Conservation (phyloP, 257 asterid genomes). For the Marsdenia floribunda region DNA sequence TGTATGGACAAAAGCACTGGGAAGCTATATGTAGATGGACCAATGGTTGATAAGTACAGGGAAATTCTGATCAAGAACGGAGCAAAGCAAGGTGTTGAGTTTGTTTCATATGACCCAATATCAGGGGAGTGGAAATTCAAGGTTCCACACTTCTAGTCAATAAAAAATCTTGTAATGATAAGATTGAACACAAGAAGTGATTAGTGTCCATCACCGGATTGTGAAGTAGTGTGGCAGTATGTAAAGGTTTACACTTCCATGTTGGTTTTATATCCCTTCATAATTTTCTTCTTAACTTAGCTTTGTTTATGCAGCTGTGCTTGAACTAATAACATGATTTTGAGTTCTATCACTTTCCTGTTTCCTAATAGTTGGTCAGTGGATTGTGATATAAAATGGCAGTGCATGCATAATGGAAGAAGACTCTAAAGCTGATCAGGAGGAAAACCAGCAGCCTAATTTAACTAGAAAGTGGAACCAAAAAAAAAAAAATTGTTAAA, state of each 20-base stretch:
- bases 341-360: background rate
- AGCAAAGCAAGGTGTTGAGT: constrained; percentile 68
- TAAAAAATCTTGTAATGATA: background rate
- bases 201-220: background rate
- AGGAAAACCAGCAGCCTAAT: too few species aligned
- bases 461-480: too few species aligned
- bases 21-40: constrained; percentile 50
- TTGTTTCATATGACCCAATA: constrained; percentile 62
- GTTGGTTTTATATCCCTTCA: background rate
- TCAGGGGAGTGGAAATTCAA: constrained; percentile 79
- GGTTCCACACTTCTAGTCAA: constrained; percentile 51
- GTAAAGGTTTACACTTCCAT: background rate
- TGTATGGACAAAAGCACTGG: constrained; percentile 61
- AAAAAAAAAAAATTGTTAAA: too few species aligned
- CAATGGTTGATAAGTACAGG: constrained; percentile 51
- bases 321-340: background rate
- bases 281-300: background rate
- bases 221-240: background rate
- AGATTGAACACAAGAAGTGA: background rate
- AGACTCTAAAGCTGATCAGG: too few species aligned
- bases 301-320: background rate
- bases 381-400: too few species aligned
- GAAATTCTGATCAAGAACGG: constrained; percentile 62
- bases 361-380: background rate
- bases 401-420: too few species aligned